Percentiles rank a stretch among this genome's conserved stretches.
These are phyloP conservation scores for Sclerotinia minor DNA, from an alignment of 2,329 filamentous ascomycete species.

Conservation along the genomic window DNA sequence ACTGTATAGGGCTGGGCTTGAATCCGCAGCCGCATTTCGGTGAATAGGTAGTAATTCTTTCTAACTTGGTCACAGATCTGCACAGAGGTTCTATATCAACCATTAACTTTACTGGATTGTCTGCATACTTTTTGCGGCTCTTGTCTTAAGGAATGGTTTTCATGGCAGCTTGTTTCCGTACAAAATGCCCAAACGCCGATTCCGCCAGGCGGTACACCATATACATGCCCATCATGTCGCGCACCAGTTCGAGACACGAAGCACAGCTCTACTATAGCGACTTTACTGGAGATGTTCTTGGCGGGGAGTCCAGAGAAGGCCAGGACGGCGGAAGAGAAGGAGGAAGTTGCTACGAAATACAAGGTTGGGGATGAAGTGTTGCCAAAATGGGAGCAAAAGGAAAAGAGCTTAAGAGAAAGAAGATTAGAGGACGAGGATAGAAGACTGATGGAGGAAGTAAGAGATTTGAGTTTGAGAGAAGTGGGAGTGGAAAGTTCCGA, in stretches of 20 bases:
- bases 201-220: constrained; percentile 47
- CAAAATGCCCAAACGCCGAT: constrained; percentile 35
- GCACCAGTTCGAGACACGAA: constrained; percentile 81
- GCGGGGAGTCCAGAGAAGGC: constrained; percentile 74
- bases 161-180: constrained; percentile 57
- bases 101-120: constrained; percentile 87
- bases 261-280: constrained; percentile 88
- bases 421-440: constrained; percentile 49
- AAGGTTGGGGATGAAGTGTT: constrained; percentile 80
- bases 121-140: constrained; percentile 95
- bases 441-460: constrained; percentile 39
- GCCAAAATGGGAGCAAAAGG: constrained; percentile 56
- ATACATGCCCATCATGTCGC: constrained; percentile 92
- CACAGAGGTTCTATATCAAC: constrained; percentile 90
- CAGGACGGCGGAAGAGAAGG: constrained; percentile 70
- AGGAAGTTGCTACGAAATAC: constrained; percentile 74
- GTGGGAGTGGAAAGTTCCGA: constrained; percentile 50
- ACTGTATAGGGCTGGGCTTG: constrained; percentile 5
- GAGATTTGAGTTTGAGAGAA: constrained; percentile 55
- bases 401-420: constrained; percentile 54
- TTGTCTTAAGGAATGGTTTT: constrained; percentile 95
- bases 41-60: not conserved
- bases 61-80: constrained; percentile 67
- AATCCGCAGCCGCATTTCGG: constrained; percentile 2
- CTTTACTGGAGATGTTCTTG: constrained; percentile 85